phyloP scores from a whole-genome alignment of 805 yeast species.

The Wickerhamomyces queroliae region DNA sequence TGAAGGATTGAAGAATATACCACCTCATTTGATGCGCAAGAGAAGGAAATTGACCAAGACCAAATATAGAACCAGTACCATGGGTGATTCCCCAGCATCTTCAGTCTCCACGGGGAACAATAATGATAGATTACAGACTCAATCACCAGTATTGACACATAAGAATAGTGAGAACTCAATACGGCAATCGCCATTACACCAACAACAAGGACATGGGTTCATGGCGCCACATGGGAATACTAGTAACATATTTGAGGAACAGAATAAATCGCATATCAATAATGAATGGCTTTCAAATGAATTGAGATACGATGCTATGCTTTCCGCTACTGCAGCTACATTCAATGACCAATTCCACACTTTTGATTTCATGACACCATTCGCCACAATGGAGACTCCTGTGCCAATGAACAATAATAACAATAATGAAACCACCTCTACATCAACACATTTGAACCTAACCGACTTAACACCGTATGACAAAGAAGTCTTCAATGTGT shows the following conservation, averaged over 20 bases:
- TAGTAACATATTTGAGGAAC: conserved; percentile 13
- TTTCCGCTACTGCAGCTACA: conserved; percentile 64
- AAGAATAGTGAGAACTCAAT: conserved; percentile 2
- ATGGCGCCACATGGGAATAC: conserved; percentile 5
- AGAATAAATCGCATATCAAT: conserved; percentile 27
- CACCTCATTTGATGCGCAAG: conserved; percentile 17
- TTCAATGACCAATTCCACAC: conserved; percentile 48
- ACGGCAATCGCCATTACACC: conserved; percentile 10
- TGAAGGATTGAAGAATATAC: conserved; percentile 31
- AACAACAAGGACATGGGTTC: conserved; percentile 2
- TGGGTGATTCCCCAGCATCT: background rate
- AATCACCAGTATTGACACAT: background rate
- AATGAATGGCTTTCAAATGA: conserved; percentile 70
- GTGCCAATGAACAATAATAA: background rate
- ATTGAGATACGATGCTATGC: conserved; percentile 61
- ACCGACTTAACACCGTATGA: conserved; percentile 15
- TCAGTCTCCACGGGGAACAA: conserved; percentile 8
- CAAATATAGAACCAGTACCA: conserved; percentile 12
- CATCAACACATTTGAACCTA: conserved; percentile 1
- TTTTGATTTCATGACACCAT: conserved; percentile 42
- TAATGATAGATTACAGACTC: background rate
- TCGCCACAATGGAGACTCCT: conserved; percentile 3
- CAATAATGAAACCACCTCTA: conserved; percentile 3
- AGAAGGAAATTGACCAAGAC: conserved; percentile 20
- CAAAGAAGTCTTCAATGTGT: conserved; percentile 22